Base-by-base conservation (phyloP, 202 grass and related monocot species). In the Musa balbisiana region DNA sequence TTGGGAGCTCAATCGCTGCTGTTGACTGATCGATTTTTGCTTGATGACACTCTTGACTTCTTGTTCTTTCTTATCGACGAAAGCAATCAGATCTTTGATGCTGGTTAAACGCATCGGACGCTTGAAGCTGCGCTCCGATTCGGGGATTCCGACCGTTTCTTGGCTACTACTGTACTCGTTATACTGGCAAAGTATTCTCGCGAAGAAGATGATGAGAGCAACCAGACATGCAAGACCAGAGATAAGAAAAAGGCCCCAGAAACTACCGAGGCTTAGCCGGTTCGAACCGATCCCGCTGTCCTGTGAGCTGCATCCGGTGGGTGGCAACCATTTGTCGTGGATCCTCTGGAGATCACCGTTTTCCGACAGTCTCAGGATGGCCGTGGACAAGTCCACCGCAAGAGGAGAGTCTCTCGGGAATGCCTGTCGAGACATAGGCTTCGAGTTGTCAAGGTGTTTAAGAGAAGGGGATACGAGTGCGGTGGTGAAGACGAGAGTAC, bases 351-450 rank as follows among this genome's bases (percentile, higher is more conserved):
- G 94, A 77, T 92, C 86, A 17, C 94, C 91, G 12, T 91, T 89
- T 84, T 98, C 87, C 13, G 94, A 98, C 63, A 97, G 83, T 74
- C 81, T 70, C 65, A 97, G 79, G 76, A 97, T 97, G 49, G 88
- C 90, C 51, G 94, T 98, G 10, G 88, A 98, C 53, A 98, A 75
- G 77, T 94, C 94, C 53, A 86, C 85, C 3, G 87, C 88, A 27
- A 98, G 85, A 79, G 91, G 94, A 16, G 88, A 98, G 67, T 94
- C 91, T 83, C 88, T 91, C 79, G 83, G 88, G 75, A 98, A 93
- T 65, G 87, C 94, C 94, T 98, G 80, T 66, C 78, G 2, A 25
- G 80, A 3, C 59, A 49, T 63, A 51, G 16, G 49, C 10, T 16
- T 17, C 53, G 13, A 58, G 21, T 13, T 26, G 9, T 53, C 14